phyloP scores from a whole-genome alignment of 2,329 filamentous ascomycete species.

The Dryadomyces quercus-mongolicae region DNA sequence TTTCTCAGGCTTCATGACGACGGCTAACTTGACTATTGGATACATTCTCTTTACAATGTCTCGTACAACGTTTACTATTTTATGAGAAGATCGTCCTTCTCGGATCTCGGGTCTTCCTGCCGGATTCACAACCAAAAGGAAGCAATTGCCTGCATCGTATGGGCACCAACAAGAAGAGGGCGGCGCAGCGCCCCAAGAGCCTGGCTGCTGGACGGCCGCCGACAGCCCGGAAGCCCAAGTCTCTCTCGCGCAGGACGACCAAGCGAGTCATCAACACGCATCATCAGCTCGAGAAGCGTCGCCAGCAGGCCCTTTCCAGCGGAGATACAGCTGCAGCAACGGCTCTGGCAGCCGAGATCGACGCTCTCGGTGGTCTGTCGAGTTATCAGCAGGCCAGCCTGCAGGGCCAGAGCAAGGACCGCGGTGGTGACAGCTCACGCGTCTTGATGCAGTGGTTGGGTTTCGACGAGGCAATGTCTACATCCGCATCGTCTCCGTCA shows the following conservation, averaged over 20 bases:
- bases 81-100: too few relatives aligned
- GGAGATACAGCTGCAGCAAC: constrained; percentile 38
- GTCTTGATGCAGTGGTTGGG: constrained; percentile 52
- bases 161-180: background rate
- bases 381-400: constrained; percentile 56
- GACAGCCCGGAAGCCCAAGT: constrained; percentile 34
- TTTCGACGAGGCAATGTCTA: constrained; percentile 16
- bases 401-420: constrained; percentile 52
- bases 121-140: too few relatives aligned
- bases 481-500: background rate
- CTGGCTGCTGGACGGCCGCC: constrained; percentile 45
- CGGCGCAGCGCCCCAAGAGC: constrained; percentile 22
- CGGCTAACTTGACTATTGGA: background rate
- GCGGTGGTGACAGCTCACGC: constrained; percentile 55
- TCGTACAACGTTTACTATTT: too few relatives aligned
- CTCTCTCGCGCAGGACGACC: constrained; percentile 53
- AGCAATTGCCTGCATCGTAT: background rate
- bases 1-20: background rate
- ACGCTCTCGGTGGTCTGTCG: constrained; percentile 46
- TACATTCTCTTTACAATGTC: background rate
- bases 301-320: constrained; percentile 39
- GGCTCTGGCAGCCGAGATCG: constrained; percentile 38
- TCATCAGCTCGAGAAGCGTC: constrained; percentile 52
- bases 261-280: constrained; percentile 53
- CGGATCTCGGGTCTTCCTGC: too few relatives aligned